Evolutionary conservation across 106 monocot genomes (phyloP).

Genomic region (Apostasia shenzhenica): DNA sequence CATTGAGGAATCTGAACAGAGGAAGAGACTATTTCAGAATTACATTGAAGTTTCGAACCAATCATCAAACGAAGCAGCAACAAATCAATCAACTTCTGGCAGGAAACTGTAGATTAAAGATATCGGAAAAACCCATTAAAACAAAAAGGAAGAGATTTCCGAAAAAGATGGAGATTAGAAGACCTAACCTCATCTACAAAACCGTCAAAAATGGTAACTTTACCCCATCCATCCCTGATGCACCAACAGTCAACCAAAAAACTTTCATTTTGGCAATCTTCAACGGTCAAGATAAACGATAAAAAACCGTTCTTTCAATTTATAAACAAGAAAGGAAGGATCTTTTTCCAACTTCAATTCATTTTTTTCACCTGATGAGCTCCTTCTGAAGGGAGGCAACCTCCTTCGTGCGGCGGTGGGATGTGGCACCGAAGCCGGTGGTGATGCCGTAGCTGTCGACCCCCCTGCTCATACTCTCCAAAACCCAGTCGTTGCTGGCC

Average conservation of each 20-base stretch:
- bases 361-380: conserved; percentile 31
- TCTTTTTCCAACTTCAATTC: too few species aligned
- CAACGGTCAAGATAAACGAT: too few species aligned
- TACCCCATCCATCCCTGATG: too few species aligned
- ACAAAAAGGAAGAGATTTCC: background rate
- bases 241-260: too few species aligned
- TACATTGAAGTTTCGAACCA: background rate
- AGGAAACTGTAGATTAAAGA: background rate
- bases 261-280: too few species aligned
- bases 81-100: background rate
- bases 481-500: conserved; percentile 44
- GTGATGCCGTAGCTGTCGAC: conserved; percentile 54
- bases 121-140: background rate
- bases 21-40: background rate
- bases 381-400: conserved; percentile 41
- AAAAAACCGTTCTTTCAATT: too few species aligned
- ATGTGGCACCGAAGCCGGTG: conserved; percentile 53
- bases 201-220: too few species aligned
- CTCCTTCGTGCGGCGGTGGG: conserved; percentile 39
- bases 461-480: conserved; percentile 34
- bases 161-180: background rate
- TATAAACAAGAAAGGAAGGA: too few species aligned
- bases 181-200: background rate
- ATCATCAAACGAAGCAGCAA: too few species aligned
- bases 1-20: conserved; percentile 54